phyloP scores from a whole-genome alignment of 2,329 filamentous ascomycete species.

The Hypoxylon sp. region DNA sequence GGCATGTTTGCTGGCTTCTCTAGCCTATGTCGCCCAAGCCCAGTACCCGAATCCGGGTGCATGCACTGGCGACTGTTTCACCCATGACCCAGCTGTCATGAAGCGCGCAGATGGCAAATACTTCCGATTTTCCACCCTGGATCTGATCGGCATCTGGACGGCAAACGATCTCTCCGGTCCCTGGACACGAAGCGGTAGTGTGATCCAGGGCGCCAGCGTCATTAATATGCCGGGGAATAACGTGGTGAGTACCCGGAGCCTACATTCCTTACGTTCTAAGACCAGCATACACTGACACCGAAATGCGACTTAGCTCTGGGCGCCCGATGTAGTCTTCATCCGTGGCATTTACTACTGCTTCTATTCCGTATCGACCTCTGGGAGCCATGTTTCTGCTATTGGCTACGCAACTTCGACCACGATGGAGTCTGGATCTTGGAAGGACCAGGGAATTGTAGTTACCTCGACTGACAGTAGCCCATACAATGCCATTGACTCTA shows the following conservation, averaged over 20 bases:
- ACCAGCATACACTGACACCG: conserved; percentile 16
- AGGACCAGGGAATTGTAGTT: conserved; percentile 40
- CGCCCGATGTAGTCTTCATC: conserved; percentile 41
- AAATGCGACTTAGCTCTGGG: conserved; percentile 34
- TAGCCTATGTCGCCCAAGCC: conserved; percentile 36
- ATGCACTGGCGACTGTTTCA: conserved; percentile 57
- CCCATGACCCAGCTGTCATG: conserved; percentile 58
- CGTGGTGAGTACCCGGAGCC: conserved; percentile 19
- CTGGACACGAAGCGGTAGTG: conserved; percentile 66
- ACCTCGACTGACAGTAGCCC: conserved; percentile 54
- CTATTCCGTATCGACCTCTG: conserved; percentile 39
- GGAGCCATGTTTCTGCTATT: conserved; percentile 36
- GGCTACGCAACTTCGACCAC: conserved; percentile 42
- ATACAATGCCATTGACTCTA: conserved; percentile 70
- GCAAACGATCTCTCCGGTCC: conserved; percentile 54
- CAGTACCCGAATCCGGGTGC: conserved; percentile 54
- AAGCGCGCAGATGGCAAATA: conserved; percentile 57
- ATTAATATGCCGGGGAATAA: conserved; percentile 52
- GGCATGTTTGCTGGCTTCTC: conserved; percentile 33
- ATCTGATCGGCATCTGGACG: conserved; percentile 56
- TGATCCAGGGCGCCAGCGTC: conserved; percentile 61
- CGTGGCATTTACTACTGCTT: conserved; percentile 42
- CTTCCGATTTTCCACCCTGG: conserved; percentile 58
- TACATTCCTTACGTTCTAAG: neutral
- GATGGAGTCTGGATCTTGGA: conserved; percentile 43